A percentile compares a stretch with the other conserved stretches of the same genome.
Conservation (phyloP, 306 rosid genomes). For the Rubus parviflorus region DNA sequence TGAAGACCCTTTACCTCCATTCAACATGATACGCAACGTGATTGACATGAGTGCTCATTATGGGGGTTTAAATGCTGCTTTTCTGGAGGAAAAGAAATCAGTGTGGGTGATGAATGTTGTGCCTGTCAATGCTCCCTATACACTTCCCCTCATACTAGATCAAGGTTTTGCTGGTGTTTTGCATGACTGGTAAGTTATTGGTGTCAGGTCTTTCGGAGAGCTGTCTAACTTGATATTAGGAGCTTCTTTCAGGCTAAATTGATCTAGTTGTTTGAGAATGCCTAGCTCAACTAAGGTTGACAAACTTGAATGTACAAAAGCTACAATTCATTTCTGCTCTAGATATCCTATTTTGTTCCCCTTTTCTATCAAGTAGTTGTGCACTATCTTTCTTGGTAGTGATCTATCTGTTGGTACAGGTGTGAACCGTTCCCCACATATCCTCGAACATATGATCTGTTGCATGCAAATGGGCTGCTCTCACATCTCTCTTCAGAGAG, state of each 20-base stretch:
- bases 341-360: not conserved
- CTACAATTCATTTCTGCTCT: not conserved
- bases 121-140: slow-evolving; percentile 64
- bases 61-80: slow-evolving; percentile 91
- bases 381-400: slow-evolving; percentile 5
- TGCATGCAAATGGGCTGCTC: slow-evolving; percentile 84
- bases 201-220: slow-evolving; percentile 20
- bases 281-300: not conserved
- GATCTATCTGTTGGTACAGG: slow-evolving; percentile 54
- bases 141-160: slow-evolving; percentile 85
- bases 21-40: slow-evolving; percentile 94
- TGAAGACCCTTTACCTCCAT: slow-evolving; percentile 98
- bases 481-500: slow-evolving; percentile 67
- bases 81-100: slow-evolving; percentile 78
- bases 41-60: slow-evolving; percentile 93
- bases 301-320: not conserved
- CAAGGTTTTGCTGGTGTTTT: slow-evolving; percentile 91
- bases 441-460: slow-evolving; percentile 93
- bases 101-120: slow-evolving; percentile 99
- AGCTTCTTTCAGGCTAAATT: slow-evolving; percentile 1
- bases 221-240: not conserved
- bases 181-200: slow-evolving; percentile 84
- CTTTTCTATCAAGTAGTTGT: not conserved
- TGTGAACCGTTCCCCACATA: slow-evolving; percentile 97
- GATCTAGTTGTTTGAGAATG: not conserved